Conservation (phyloP, 805 yeast genomes). For the Candida awuae region DNA sequence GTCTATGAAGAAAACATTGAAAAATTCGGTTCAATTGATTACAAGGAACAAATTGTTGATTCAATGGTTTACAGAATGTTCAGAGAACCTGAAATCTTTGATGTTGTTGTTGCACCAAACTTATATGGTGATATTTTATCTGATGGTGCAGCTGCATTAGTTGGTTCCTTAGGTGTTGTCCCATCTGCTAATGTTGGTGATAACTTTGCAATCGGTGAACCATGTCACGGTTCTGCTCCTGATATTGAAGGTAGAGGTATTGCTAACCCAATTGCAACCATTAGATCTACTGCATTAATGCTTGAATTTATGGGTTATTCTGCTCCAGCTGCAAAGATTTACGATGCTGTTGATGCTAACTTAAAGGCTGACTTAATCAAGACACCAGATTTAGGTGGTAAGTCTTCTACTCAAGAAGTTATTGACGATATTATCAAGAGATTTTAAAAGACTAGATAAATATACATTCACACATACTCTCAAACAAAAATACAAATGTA, state of each 20-base stretch:
- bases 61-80: slow-evolving; percentile 99
- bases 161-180: slow-evolving; percentile 95
- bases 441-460: slow-evolving; percentile 23
- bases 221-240: slow-evolving; percentile 99
- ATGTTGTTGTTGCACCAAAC: slow-evolving; percentile 97
- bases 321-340: slow-evolving; percentile 84
- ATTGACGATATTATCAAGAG: slow-evolving; percentile 68
- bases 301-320: slow-evolving; percentile 92
- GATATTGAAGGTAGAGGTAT: slow-evolving; percentile 95
- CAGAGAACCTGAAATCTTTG: slow-evolving; percentile 96
- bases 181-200: slow-evolving; percentile 98
- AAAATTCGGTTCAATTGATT: slow-evolving; percentile 50
- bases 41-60: slow-evolving; percentile 96
- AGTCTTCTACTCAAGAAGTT: slow-evolving; percentile 78
- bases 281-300: slow-evolving; percentile 95
- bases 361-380: slow-evolving; percentile 66
- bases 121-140: slow-evolving; percentile 94
- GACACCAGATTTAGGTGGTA: slow-evolving; percentile 96
- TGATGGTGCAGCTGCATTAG: slow-evolving; percentile 97
- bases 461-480: not conserved
- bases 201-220: slow-evolving; percentile 94
- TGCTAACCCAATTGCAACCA: slow-evolving; percentile 95
- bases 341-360: slow-evolving; percentile 91
- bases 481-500: slow-evolving; percentile 1
- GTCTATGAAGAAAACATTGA: slow-evolving; percentile 52